phyloP scores from a whole-genome alignment of 352 stramenopile genomes.

The Pythium pectinolyticum region DNA sequence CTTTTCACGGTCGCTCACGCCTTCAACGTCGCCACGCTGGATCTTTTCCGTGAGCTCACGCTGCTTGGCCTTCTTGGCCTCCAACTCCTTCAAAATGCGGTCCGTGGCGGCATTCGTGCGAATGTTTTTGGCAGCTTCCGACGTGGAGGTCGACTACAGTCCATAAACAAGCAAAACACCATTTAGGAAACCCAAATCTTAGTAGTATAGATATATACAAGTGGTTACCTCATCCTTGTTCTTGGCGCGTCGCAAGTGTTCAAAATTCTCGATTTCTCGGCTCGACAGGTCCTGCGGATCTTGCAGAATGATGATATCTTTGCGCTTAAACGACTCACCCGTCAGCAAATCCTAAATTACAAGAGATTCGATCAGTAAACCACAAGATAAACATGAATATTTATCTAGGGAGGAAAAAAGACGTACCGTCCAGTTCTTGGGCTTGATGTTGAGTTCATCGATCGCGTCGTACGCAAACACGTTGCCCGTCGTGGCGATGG shows the following conservation, averaged over 20 bases:
- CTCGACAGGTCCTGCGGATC: conserved; percentile 90
- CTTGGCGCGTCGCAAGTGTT: conserved; percentile 84
- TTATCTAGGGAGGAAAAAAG: too few relatives aligned
- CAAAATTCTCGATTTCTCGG: conserved; percentile 98
- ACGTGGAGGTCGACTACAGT: neutral
- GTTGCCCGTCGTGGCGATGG: conserved; percentile 87
- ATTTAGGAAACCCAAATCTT: neutral
- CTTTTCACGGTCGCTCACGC: conserved; percentile 73
- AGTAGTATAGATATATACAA: neutral
- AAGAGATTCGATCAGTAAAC: neutral
- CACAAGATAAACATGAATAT: too few relatives aligned
- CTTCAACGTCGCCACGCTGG: conserved; percentile 45
- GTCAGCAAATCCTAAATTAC: conserved; percentile 88
- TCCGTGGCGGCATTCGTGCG: conserved; percentile 81
- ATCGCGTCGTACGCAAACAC: conserved; percentile 97
- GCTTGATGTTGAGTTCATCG: conserved; percentile 98
- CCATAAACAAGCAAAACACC: neutral
- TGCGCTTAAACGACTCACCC: conserved; percentile 90
- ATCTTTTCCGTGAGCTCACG: conserved; percentile 71
- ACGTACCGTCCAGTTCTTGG: conserved; percentile 93
- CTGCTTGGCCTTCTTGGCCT: conserved; percentile 61
- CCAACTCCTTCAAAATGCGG: conserved; percentile 79
- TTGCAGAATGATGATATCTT: conserved; percentile 95
- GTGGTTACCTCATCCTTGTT: conserved; percentile 11
- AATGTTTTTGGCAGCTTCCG: conserved; percentile 53